Base-by-base conservation (phyloP, 1,284 basidiomycete species). In the Pterulicium gracile region DNA sequence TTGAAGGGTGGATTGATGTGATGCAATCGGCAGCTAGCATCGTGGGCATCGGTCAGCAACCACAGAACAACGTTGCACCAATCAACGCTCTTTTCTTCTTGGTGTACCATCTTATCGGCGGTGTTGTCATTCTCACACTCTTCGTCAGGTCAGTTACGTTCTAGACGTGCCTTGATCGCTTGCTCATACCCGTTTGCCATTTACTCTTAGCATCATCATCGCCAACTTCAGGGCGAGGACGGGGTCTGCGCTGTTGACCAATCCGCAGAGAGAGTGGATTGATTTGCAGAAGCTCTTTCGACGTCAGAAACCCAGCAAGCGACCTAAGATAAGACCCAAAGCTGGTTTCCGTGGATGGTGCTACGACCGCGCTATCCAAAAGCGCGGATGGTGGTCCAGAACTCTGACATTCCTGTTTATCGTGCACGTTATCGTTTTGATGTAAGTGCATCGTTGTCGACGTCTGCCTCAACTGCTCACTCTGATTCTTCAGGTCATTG, bases 1-100 rank as follows among this genome's bases (percentile, higher is more conserved):
- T 97, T 42, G 89, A 97, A 63, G 95, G 95, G 2, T 98, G 95
- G 95, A 80, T 88, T 27, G 88, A 95, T 59, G 94, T 95, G 45
- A 88, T 97, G 86, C 66, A 68, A 18, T 73, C 83, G 10, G 86
- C 85, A 1, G 90, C 90, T 66, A 81, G 81, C 53, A 88, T 97
- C 49, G 82, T 77, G 0, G 89, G 87, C 1, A 56, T 53, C 17
- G 77, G 78, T 24, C 60, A 65, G 45, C 91, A 96, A 58, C 88
- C 89, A 1, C 63, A 76, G 51, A 73, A 68, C 34, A 87, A 93
- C 53, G 75, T 72, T 1, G 73, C 81, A 1, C 84, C 89, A 55
- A 77, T 72, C 56, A 93, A 98, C 59, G 87, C 90, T 0, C 75
- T 98, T 44, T 98, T 96, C 64, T 92, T 96, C 67, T 62, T 98